Base-by-base conservation (phyloP, 345 rosid genomes). In the Trapa incisa region DNA sequence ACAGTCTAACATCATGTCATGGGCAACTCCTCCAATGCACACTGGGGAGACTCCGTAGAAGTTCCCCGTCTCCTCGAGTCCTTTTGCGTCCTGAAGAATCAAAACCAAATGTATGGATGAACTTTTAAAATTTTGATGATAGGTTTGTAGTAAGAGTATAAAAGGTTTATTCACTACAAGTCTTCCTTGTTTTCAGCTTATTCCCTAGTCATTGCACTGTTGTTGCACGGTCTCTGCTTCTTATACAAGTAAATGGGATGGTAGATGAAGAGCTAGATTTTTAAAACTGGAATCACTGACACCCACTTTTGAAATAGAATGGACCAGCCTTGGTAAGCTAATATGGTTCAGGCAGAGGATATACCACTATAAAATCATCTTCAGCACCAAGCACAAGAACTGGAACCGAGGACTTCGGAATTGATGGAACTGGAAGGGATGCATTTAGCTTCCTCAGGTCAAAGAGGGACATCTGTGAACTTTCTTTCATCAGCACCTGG, bases 1-100 rank as follows among this genome's bases (percentile, higher is more conserved):
- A 79, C 86, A 83, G 71, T 89, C 96, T 63, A 92, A 74, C 98
- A 89, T 92, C 87, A 92, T 77, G 77, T 89, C 96, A 69, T 92
- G 96, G 54, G 93, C 96, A 72, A 92, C 83, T 65, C 88, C 89
- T 79, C 85, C 83, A 36, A 89, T 47, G 50, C 85, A 80, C 68
- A 86, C 74, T 2, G 93, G 89, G 7, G 80, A 54, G 13, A 82
- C 89, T 0, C 84, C 85, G 36, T 85, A 86, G 74, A 87, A 89
- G 70, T 72, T 0, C 12, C 84, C 91, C 0, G 91, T 92, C 76
- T 92, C 96, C 37, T 65, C 64, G 39, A 87, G 77, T 35, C 96
- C 98, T 77, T 85, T 78, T 0, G 62, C 64, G 8, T 89, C 96
- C 98, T 92, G 63, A 56, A 66, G 38, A 7, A 6, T 33, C 15